These are phyloP conservation scores for Phytophthora melonis DNA, from an alignment of 352 stramenopile genomes.

Conservation along the genomic window DNA sequence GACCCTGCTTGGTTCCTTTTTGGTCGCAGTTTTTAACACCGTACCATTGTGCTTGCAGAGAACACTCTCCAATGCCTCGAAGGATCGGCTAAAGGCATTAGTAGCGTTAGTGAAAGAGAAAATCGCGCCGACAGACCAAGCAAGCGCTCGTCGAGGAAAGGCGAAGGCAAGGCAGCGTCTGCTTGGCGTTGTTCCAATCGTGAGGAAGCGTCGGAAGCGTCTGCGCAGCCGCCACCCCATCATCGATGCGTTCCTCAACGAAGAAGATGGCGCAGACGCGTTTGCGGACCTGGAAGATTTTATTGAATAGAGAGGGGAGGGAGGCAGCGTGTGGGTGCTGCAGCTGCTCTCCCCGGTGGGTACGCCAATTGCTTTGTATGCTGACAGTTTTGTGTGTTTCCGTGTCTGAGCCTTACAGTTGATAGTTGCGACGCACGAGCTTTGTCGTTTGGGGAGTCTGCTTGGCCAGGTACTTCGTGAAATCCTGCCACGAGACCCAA, in stretches of 20 bases:
- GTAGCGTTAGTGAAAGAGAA: constrained; percentile 50
- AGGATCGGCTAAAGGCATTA: constrained; percentile 45
- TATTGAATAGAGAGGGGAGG: constrained; percentile 57
- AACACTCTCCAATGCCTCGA: constrained; percentile 28
- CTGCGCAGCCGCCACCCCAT: constrained; percentile 75
- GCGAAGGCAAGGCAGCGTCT: constrained; percentile 45
- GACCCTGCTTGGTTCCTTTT: background rate
- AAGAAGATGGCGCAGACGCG: constrained; percentile 75
- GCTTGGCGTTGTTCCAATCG: constrained; percentile 64
- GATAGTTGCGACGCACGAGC: constrained; percentile 47
- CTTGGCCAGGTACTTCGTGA: constrained; percentile 54
- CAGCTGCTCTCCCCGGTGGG: constrained; percentile 1
- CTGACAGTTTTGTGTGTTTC: constrained; percentile 20
- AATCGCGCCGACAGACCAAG: constrained; percentile 36
- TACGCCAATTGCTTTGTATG: constrained; percentile 9
- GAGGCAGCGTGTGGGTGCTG: background rate
- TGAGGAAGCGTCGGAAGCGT: constrained; percentile 60
- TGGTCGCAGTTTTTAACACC: background rate
- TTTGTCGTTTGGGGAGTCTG: constrained; percentile 42
- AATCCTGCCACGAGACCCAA: constrained; percentile 38
- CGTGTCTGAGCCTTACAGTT: constrained; percentile 40
- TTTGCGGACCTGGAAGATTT: constrained; percentile 84
- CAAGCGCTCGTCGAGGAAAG: constrained; percentile 14
- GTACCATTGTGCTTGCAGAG: constrained; percentile 27
- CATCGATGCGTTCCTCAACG: constrained; percentile 80